Conservation (phyloP, 768 basidiomycete species). For the Amanita thiersii region DNA sequence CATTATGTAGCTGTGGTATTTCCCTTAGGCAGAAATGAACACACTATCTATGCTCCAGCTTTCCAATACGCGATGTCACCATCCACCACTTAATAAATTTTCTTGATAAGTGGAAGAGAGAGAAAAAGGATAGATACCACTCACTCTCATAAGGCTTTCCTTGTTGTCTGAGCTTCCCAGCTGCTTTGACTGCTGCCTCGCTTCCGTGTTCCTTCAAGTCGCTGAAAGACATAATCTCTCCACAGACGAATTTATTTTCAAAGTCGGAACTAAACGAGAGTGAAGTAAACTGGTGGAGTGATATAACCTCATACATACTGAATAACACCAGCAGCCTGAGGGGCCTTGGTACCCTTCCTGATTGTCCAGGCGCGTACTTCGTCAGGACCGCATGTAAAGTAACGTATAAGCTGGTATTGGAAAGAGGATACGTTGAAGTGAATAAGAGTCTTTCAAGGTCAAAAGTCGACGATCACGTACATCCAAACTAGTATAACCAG, state of each 20-base stretch:
- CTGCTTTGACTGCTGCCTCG: constrained; percentile 88
- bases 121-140: constrained; percentile 20
- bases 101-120: constrained; percentile 2
- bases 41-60: constrained; percentile 39
- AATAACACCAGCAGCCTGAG: constrained; percentile 96
- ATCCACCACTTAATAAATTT: constrained; percentile 55
- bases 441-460: background rate
- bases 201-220: constrained; percentile 90
- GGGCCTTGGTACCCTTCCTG: constrained; percentile 87
- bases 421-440: constrained; percentile 3
- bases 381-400: constrained; percentile 95
- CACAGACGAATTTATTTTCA: constrained; percentile 96
- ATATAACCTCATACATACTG: constrained; percentile 49
- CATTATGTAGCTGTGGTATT: too few relatives aligned
- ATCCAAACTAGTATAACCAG: constrained; percentile 83
- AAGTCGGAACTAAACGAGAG: constrained; percentile 69
- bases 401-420: constrained; percentile 70
- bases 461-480: constrained; percentile 29
- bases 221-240: constrained; percentile 90
- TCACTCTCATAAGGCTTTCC: constrained; percentile 94
- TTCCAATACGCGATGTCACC: constrained; percentile 95
- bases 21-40: background rate
- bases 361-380: constrained; percentile 99
- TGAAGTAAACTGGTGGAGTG: background rate
- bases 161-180: constrained; percentile 90